Evolutionary conservation across 108 stramenopile genomes (phyloP), one percentile per base, ranked within the genome.

Genomic region (Nitzschia inconspicua): DNA sequence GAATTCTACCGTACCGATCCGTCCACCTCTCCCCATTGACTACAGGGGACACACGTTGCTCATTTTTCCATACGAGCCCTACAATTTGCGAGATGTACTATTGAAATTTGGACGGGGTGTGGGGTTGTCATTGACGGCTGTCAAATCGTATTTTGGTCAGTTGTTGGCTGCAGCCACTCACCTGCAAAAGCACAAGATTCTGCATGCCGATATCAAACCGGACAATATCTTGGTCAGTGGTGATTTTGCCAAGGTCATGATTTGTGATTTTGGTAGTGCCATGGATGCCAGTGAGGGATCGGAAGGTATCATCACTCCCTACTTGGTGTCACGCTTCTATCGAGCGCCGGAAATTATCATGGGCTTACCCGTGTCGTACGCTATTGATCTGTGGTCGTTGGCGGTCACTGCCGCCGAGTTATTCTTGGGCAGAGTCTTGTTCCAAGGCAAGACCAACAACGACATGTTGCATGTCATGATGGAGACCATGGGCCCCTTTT

Each of bases 271-370:
- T 64, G 98, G 94, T 2, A 72, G 70, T 22, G 98, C 98, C n/a
- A 89, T 98, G 37, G 88, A 85, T 39, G 91, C 78, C 0, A 35
- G 16, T 23, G 57, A 44, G 0, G 30, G 44, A 19, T 29, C 42
- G 10, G 37, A 39, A 36, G 52, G 70, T 47, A 80, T 86, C 29
- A 88, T 94, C 2, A 95, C 99, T 9, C 97, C 97, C 10, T 98
- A 98, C 56, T 84, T 99, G 2, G 98, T 98, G 5, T 91, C 89
- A n/a, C 78, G 98, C 20, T 99, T 96, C 62, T 99, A 99, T 63
- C 89, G 99, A 27, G 94, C 97, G 0, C 99, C 99, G 0, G 99
- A 99, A 75, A 87, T 98, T n/a, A 95, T 99, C 19, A 76, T 99
- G 59, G 99, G 99, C 10, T 58, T 98, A 28, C 96, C 96, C 53